Evolutionary conservation across 768 basidiomycete genomes (phyloP).

Genomic region (Tricholoma matsutake): DNA sequence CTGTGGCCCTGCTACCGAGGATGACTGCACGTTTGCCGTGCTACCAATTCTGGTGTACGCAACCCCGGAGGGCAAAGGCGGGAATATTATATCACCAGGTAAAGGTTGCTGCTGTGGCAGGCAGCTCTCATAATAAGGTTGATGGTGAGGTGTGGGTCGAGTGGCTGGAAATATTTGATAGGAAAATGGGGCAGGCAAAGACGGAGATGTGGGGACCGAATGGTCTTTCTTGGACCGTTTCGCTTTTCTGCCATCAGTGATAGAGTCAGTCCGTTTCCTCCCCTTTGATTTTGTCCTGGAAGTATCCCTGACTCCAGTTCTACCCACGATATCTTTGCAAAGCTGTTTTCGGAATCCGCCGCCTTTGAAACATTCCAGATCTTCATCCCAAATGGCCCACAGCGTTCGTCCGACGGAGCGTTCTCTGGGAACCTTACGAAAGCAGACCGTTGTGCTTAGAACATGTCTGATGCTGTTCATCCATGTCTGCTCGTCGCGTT

Average conservation of each 20-base stretch:
- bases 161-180: slow-evolving; percentile 49
- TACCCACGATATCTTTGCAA: slow-evolving; percentile 45
- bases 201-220: slow-evolving; percentile 17
- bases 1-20: slow-evolving; percentile 14
- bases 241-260: slow-evolving; percentile 37
- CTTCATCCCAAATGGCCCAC: slow-evolving; percentile 86
- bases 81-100: slow-evolving; percentile 69
- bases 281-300: slow-evolving; percentile 32
- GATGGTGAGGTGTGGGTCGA: slow-evolving; percentile 61
- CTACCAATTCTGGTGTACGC: slow-evolving; percentile 28
- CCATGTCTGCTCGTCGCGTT: slow-evolving; percentile 92
- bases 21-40: slow-evolving; percentile 22
- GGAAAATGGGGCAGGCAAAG: slow-evolving; percentile 22
- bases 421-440: slow-evolving; percentile 80
- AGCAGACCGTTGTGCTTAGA: slow-evolving; percentile 86
- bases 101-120: slow-evolving; percentile 34
- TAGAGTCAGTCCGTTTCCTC: slow-evolving; percentile 34
- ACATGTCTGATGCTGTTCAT: slow-evolving; percentile 99
- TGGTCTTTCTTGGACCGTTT: slow-evolving; percentile 48
- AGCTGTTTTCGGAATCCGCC: slow-evolving; percentile 76
- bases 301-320: slow-evolving; percentile 31
- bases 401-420: slow-evolving; percentile 76
- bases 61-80: slow-evolving; percentile 57
- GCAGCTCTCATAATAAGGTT: slow-evolving; percentile 70
- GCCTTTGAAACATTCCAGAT: slow-evolving; percentile 76